Conservation (phyloP, 2,329 filamentous ascomycete species). For the Xylaria sp. region DNA sequence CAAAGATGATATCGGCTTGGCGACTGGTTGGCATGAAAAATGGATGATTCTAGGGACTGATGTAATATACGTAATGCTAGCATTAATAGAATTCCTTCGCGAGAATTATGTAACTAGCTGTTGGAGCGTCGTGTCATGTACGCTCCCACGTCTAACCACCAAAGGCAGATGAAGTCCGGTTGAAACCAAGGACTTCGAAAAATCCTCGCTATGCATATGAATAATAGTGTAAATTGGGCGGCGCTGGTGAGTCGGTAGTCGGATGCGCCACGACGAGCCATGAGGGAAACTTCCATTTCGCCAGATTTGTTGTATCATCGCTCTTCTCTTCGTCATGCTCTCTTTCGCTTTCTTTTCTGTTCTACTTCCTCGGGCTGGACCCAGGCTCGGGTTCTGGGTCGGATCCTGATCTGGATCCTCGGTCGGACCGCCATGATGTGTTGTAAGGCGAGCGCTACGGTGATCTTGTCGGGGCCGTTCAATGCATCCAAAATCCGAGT, state of each 20-base stretch:
- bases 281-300: not conserved
- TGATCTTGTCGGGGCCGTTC: too few species aligned
- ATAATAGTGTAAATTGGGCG: conserved; percentile 3
- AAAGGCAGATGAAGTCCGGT: not conserved
- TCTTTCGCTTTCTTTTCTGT: not conserved
- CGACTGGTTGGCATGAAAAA: conserved; percentile 4
- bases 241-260: not conserved
- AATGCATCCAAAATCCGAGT: too few species aligned
- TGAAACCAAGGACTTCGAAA: not conserved
- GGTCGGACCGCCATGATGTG: too few species aligned
- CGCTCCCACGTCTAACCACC: not conserved
- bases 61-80: conserved; percentile 12
- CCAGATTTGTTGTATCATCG: not conserved
- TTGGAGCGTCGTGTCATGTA: not conserved
- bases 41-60: conserved; percentile 13
- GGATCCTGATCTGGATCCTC: too few species aligned
- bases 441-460: too few species aligned
- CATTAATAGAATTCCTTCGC: conserved; percentile 28
- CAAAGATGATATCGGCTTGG: not conserved
- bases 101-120: conserved; percentile 15
- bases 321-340: not conserved
- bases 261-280: not conserved
- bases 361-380: not conserved
- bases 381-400: too few species aligned
- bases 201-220: conserved; percentile 21